Evolutionary conservation across 2,329 filamentous ascomycete species (phyloP), one percentile per base, ranked within the genome.

Genomic region (Myriosclerotinia scirpicola): DNA sequence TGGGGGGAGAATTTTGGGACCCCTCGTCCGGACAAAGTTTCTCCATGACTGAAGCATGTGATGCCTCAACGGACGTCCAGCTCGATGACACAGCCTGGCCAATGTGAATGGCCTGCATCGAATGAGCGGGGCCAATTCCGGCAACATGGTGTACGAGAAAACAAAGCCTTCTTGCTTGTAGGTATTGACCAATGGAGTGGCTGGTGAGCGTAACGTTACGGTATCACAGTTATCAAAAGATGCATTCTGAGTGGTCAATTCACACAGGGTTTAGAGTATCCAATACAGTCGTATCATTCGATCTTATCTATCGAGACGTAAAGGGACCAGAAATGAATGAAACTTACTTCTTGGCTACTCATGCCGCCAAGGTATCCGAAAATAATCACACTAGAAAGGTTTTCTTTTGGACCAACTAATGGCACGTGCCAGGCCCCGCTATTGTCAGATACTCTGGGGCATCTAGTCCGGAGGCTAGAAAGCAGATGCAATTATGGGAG

Each of bases 51-150:
- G 26, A 50, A 60, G 42, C 42, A 52, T 60, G 44, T 17, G 54
- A 53, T 48, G 12, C 9, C 17, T 34, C 14, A 53, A 30, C 3
- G 34, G 22, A 38, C 17, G 3, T n/a, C 12, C 5, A 53, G 42
- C n/a, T 11, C 1, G 22, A 11, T 5, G 3, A 30, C 12, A 3
- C 11, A 22, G 22, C 5, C 34, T 26, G 36, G n/a, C n/a, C 17
- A 38, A 52, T 52, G 26, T 34, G 12, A 60, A 46, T 52, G 17
- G 55, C 34, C 22, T 50, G 44, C 22, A 50, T 40, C 30, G 5
- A 34, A 52, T 15, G 17, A 22, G 56, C 54, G 54, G 64, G 26
- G 20, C 3, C 54, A 65, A 64, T 61, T 60, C 46, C 54, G 48
- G 14, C n/a, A 44, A 60, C 44, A 53, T 53, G 7, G 9, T 36